phyloP scores from a whole-genome alignment of 176 grass and related monocot species.

The Pontederia paniculata region DNA sequence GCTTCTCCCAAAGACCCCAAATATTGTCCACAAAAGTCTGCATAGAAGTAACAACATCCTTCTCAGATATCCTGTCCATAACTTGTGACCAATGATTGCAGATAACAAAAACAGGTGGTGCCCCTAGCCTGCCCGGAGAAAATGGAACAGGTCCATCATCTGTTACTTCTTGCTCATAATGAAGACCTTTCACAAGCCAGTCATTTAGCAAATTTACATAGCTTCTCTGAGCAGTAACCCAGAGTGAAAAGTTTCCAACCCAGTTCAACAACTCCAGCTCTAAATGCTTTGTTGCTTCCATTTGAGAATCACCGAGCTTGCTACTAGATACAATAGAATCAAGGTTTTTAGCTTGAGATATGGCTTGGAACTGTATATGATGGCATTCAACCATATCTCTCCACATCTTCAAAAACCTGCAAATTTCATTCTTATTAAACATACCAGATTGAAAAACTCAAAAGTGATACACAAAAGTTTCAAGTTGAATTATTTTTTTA shows the following conservation, averaged over 20 bases:
- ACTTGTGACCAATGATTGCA: slow-evolving; percentile 60
- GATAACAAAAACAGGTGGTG: slow-evolving; percentile 76
- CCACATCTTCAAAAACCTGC: slow-evolving; percentile 85
- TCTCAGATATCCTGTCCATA: slow-evolving; percentile 51
- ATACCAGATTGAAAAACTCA: not conserved
- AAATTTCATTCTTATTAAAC: slow-evolving; percentile 13
- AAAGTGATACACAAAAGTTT: not conserved
- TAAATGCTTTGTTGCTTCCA: slow-evolving; percentile 47
- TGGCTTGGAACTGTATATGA: slow-evolving; percentile 72
- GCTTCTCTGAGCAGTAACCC: slow-evolving; percentile 62
- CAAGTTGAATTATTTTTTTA: no score
- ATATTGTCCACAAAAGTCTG: slow-evolving; percentile 48
- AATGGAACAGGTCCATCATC: slow-evolving; percentile 78
- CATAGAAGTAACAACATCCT: slow-evolving; percentile 56
- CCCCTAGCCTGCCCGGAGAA: slow-evolving; percentile 85
- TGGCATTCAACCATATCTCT: slow-evolving; percentile 69
- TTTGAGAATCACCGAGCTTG: slow-evolving; percentile 53
- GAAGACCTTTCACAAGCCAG: slow-evolving; percentile 66
- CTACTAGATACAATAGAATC: slow-evolving; percentile 46
- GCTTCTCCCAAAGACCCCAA: slow-evolving; percentile 46
- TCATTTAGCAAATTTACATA: slow-evolving; percentile 52
- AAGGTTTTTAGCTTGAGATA: slow-evolving; percentile 77
- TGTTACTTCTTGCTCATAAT: slow-evolving; percentile 63
- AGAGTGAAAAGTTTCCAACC: slow-evolving; percentile 54
- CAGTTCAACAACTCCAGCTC: slow-evolving; percentile 63